phyloP scores from a whole-genome alignment of 1,284 basidiomycete genomes.

The Ustilago xerochloae region DNA sequence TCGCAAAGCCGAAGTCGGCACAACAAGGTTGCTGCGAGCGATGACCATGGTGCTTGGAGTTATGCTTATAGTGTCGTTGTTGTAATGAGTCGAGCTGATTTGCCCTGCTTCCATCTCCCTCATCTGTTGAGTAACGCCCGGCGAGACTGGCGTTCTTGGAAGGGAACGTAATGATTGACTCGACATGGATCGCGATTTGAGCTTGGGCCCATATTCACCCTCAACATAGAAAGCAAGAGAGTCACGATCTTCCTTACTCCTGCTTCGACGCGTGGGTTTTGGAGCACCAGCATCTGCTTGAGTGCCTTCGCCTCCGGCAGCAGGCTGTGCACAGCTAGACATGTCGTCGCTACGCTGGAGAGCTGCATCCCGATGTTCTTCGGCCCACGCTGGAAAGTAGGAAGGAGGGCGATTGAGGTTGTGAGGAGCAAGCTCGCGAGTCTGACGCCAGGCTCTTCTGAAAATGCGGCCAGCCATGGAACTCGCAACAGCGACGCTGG shows the following conservation, averaged over 20 bases:
- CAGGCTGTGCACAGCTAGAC: slow-evolving; percentile 1
- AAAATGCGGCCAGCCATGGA: slow-evolving; percentile 61
- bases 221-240: slow-evolving; percentile 43
- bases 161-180: slow-evolving; percentile 19
- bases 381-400: slow-evolving; percentile 54
- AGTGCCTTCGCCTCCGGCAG: not conserved
- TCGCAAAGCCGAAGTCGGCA: not conserved
- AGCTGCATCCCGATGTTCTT: slow-evolving; percentile 34
- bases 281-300: not conserved
- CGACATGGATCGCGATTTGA: slow-evolving; percentile 19
- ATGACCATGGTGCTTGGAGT: slow-evolving; percentile 27
- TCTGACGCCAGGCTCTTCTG: slow-evolving; percentile 55
- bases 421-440: slow-evolving; percentile 46
- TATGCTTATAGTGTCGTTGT: slow-evolving; percentile 1
- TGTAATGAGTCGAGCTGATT: not conserved
- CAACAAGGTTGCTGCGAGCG: slow-evolving; percentile 13
- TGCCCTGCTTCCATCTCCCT: slow-evolving; percentile 34
- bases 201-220: slow-evolving; percentile 40
- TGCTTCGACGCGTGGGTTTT: not conserved
- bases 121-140: slow-evolving; percentile 24
- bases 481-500: slow-evolving; percentile 49
- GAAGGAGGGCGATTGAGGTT: slow-evolving; percentile 51
- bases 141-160: slow-evolving; percentile 7
- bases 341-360: slow-evolving; percentile 3
- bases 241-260: slow-evolving; percentile 21